These are phyloP conservation scores for Ashbya aceris DNA, from an alignment of 1,139 yeast genomes.

Conservation along the genomic window DNA sequence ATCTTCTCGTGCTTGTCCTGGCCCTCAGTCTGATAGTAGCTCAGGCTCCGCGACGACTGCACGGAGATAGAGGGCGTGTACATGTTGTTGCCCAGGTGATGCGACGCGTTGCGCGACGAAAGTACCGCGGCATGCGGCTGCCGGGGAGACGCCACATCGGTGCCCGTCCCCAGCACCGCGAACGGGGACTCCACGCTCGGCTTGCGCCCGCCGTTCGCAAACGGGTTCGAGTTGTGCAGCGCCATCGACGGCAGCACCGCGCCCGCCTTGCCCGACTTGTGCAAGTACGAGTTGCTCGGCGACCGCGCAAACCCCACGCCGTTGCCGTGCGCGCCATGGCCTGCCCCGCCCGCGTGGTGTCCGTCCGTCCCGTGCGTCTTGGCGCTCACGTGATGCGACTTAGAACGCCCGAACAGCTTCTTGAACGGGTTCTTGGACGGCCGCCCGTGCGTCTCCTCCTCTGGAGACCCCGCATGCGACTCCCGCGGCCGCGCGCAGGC, in stretches of 20 bases:
- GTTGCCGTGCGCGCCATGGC: slow-evolving; percentile 5
- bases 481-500: background rate
- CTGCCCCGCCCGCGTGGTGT: background rate
- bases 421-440: slow-evolving; percentile 8
- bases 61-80: slow-evolving; percentile 3
- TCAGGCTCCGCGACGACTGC: slow-evolving; percentile 7
- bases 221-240: slow-evolving; percentile 26
- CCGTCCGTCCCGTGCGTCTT: background rate
- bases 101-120: slow-evolving; percentile 3
- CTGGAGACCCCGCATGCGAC: background rate
- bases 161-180: slow-evolving; percentile 18
- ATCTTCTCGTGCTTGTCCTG: slow-evolving; percentile 34
- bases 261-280: slow-evolving; percentile 11
- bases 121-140: slow-evolving; percentile 10
- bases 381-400: slow-evolving; percentile 9
- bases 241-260: slow-evolving; percentile 17
- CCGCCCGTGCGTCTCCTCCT: background rate
- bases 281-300: background rate
- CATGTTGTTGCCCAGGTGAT: slow-evolving; percentile 1
- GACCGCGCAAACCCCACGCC: background rate
- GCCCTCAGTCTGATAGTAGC: slow-evolving; percentile 27
- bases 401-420: slow-evolving; percentile 11
- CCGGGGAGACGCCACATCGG: slow-evolving; percentile 23
- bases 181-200: slow-evolving; percentile 9
- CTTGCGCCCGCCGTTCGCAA: slow-evolving; percentile 9